Evolutionary conservation across 257 asterid genomes (phyloP), one percentile per base, ranked within the genome.

Genomic region (Solanum phureja): DNA sequence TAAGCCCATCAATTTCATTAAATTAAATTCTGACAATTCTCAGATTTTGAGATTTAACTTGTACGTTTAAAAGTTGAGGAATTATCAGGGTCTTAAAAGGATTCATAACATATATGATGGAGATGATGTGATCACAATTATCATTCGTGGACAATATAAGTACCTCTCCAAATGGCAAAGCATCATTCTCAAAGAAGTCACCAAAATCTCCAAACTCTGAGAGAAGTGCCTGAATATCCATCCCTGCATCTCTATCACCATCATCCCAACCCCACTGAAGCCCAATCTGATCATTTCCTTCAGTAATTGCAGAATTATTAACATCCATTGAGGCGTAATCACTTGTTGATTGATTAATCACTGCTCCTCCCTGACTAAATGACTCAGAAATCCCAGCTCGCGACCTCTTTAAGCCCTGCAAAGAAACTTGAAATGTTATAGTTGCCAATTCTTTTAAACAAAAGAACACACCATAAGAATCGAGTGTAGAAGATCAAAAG

Each of bases 171-270:
- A 97, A 91, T 37, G 99, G 96, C 88, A 96, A 91, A 87, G 89
- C 92, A 69, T 97, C 99, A 90, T 87, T 91, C 95, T 93, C 98
- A 90, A 97, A 97, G 89, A 97, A 96, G 91, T 97, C 99, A 76
- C 99, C 99, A 89, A 97, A 97, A 92, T 92, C 99, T 88, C 99
- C 99, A 92, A 97, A 97, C 95, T 97, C 99, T 8, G 98, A 92
- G 58, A 96, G 91, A 85, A 97, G 92, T 83, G 98, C 95, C 92
- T 97, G 93, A 87, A 97, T 97, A 93, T 97, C 99, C 94, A 94
- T 92, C 87, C 94, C 93, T 84, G 91, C 86, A 87, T 96, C 97
- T 87, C 92, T 92, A 87, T 96, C 99, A 84, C 94, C 99, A 42
- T 96, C 99, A 87, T 96, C 98, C 98, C 99, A 97, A 83, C 96